phyloP scores from a whole-genome alignment of 495 filamentous ascomycete species.

The Penicillium atrosanguineum region DNA sequence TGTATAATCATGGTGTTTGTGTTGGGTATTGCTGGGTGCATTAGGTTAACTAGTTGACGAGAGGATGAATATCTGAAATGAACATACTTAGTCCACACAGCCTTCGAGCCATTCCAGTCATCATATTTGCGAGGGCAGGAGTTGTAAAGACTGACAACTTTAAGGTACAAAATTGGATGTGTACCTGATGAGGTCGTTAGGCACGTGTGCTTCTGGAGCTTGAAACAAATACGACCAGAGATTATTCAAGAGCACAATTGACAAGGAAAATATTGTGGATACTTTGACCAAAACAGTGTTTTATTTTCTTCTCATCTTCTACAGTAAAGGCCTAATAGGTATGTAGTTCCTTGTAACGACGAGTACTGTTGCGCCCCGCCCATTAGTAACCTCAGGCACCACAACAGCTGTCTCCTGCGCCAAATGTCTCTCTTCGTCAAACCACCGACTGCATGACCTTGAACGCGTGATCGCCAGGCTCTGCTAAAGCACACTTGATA shows the following conservation, averaged over 20 bases:
- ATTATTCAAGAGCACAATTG: background rate
- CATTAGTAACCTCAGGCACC: constrained; percentile 11
- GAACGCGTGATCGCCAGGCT: too few relatives aligned
- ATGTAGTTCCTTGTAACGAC: background rate
- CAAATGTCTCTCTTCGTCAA: background rate
- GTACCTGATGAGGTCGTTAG: constrained; percentile 1
- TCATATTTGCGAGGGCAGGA: background rate
- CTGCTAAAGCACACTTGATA: too few relatives aligned
- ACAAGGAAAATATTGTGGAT: background rate
- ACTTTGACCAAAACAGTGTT: background rate
- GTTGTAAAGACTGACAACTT: background rate
- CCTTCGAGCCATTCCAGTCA: background rate
- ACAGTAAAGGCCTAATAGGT: background rate
- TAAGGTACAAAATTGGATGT: background rate
- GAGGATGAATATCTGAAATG: constrained; percentile 7
- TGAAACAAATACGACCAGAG: background rate
- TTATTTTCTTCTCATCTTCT: background rate
- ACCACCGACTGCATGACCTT: too few relatives aligned
- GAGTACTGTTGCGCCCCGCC: background rate
- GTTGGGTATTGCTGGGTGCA: background rate
- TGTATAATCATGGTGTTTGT: constrained; percentile 4
- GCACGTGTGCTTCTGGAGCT: background rate
- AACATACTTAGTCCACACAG: constrained; percentile 4
- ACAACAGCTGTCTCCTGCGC: background rate
- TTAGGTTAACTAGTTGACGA: constrained; percentile 1